phyloP scores from a whole-genome alignment of 768 basidiomycete species.

The Gelatoporia subvermispora region DNA sequence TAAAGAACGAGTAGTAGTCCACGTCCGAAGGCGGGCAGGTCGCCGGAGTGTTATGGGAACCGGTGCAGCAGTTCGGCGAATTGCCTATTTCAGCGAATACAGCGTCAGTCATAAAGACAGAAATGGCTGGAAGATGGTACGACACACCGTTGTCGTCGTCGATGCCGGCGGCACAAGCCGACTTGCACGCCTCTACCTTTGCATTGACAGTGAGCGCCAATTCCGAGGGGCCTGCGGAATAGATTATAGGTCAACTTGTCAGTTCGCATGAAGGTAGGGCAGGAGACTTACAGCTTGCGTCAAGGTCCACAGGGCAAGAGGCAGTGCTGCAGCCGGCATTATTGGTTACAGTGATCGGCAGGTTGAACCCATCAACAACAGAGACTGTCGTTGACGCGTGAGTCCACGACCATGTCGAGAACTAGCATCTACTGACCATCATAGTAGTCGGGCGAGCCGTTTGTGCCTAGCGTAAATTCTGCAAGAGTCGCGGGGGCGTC shows the following conservation, averaged over 20 bases:
- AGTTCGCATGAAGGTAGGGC: too few species aligned
- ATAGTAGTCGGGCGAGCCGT: constrained; percentile 18
- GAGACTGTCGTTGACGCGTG: constrained; percentile 7
- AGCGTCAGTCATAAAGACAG: not conserved
- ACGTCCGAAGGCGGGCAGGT: constrained; percentile 53
- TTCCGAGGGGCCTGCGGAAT: too few species aligned
- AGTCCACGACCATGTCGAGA: not conserved
- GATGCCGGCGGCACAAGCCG: not conserved
- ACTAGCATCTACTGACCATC: constrained; percentile 8
- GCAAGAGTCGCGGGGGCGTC: constrained; percentile 25
- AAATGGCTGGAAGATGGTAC: not conserved
- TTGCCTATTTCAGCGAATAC: constrained; percentile 28
- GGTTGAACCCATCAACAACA: constrained; percentile 23
- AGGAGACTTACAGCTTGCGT: constrained; percentile 23
- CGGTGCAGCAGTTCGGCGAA: constrained; percentile 64
- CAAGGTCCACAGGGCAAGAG: constrained; percentile 27
- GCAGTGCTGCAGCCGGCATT: constrained; percentile 24
- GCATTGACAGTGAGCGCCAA: too few species aligned
- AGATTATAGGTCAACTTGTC: too few species aligned
- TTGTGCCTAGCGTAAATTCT: constrained; percentile 28
- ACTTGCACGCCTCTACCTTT: too few species aligned
- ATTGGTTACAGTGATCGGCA: constrained; percentile 27
- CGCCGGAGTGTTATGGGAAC: constrained; percentile 41
- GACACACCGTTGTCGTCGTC: not conserved
- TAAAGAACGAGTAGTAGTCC: constrained; percentile 42